phyloP scores from a whole-genome alignment of 495 filamentous ascomycete genomes.

The Sordaria brevicollis region DNA sequence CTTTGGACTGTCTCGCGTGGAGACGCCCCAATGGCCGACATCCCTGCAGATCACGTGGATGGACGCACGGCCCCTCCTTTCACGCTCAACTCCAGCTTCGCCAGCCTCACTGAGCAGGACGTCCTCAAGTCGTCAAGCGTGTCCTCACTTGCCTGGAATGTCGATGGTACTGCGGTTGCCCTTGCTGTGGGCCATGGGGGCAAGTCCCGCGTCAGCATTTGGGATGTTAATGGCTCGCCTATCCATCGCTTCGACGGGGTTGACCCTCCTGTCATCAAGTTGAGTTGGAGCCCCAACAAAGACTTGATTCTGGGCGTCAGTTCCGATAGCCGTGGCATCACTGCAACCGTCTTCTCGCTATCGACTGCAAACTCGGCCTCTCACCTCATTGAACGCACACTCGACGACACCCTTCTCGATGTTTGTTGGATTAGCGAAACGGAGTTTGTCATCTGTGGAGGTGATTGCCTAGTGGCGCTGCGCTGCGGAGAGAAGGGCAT shows the following conservation, averaged over 20 bases:
- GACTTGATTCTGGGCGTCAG: constrained; percentile 45
- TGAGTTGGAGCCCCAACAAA: constrained; percentile 51
- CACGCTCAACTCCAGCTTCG: constrained; percentile 20
- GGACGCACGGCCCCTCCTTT: constrained; percentile 3
- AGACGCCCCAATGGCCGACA: constrained; percentile 33
- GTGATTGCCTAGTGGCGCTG: constrained; percentile 35
- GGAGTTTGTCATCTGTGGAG: constrained; percentile 51
- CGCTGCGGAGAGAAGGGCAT: constrained; percentile 29
- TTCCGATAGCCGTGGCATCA: constrained; percentile 29
- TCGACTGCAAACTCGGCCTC: constrained; percentile 26
- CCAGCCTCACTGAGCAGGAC: constrained; percentile 34
- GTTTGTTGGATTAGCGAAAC: constrained; percentile 50
- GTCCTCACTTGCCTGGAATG: constrained; percentile 64
- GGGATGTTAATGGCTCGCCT: constrained; percentile 47
- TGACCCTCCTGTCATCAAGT: constrained; percentile 43
- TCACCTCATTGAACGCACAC: constrained; percentile 34
- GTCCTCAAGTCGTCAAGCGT: constrained; percentile 35
- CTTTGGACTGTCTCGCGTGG: constrained; percentile 62
- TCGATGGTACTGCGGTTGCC: constrained; percentile 54
- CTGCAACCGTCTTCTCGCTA: constrained; percentile 42
- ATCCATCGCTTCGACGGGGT: constrained; percentile 34
- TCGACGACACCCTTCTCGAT: constrained; percentile 39
- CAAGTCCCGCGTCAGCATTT: constrained; percentile 58
- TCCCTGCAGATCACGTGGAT: constrained; percentile 35
- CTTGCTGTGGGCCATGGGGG: constrained; percentile 54